Evolutionary conservation across 371 early-diverging fungal genomes (phyloP).

Genomic region (Saksenaea vasiformis): DNA sequence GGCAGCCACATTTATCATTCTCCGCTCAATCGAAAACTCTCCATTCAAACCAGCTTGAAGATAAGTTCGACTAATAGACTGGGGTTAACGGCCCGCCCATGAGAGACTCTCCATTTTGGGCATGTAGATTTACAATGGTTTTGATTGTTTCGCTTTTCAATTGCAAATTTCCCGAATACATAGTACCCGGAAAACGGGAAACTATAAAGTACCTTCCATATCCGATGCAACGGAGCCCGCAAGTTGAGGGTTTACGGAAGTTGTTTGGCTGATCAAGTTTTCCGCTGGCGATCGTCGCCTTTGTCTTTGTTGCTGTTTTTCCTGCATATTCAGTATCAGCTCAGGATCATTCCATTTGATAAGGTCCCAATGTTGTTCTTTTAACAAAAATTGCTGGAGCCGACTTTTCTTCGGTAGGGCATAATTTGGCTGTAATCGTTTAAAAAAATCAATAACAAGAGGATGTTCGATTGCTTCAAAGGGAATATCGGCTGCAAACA

Average conservation of each 20-base stretch:
- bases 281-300: not conserved
- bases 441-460: constrained; percentile 29
- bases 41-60: too few relatives aligned
- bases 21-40: too few relatives aligned
- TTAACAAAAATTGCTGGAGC: constrained; percentile 35
- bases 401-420: constrained; percentile 24
- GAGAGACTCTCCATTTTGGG: too few relatives aligned
- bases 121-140: too few relatives aligned
- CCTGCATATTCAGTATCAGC: not conserved
- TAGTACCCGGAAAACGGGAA: too few relatives aligned
- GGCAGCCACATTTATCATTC: too few relatives aligned
- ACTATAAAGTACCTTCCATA: not conserved
- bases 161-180: too few relatives aligned
- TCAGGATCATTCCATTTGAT: constrained; percentile 11
- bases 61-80: too few relatives aligned
- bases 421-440: constrained; percentile 38
- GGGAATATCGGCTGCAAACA: constrained; percentile 36
- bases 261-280: not conserved
- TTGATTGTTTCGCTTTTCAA: too few relatives aligned
- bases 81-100: too few relatives aligned
- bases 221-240: not conserved
- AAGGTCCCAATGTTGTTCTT: constrained; percentile 45
- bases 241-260: not conserved
- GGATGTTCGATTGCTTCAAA: constrained; percentile 36
- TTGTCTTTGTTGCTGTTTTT: not conserved